Evolutionary conservation across 192 early-diverging fungal genomes (phyloP), one percentile per base, ranked within the genome.

Genomic region (Entomortierella beljakovae): DNA sequence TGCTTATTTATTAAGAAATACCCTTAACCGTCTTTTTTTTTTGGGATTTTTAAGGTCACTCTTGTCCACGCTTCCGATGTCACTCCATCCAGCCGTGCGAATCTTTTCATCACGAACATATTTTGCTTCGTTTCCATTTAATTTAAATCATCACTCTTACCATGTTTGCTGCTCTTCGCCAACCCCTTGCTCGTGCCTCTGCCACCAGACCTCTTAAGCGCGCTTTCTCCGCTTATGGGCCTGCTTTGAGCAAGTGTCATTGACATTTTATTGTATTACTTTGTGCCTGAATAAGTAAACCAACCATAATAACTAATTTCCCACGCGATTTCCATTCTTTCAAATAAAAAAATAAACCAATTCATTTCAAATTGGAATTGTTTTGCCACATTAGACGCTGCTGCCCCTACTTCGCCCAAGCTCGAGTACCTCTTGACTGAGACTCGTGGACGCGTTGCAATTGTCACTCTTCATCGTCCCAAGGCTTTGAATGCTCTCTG

Each of bases 401-500:
- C 64, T 42, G 61, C 75, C 31, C 75, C 75, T 26, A 51, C 67
- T 33, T 62, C 67, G 9, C 57, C 75, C 57, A 70, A 79, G 56
- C 68, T 79, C 22, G 75, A 79, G 67, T 79, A 65, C 57, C 68
- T 95, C 66, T 75, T 92, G 77, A 85, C 87, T 2, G 91, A 93
- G 82, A 89, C 85, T 29, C 88, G 89, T 63, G 92, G 90, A 46
- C 88, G 89, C 59, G 98, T 99, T 48, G 98, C 90, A 16, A 64
- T 99, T 40, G 90, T 98, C 48, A 95, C 93, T 0, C 90, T 98
- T 55, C 90, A 98, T 89, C 92, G 98, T 11, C 96, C 95, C 71
- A 97, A 98, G 87, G 96, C 95, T 34, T 89, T 99, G 40, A 99
- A 99, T 81, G 98, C 98, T 11, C 90, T 99, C 53, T 96, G 90